These are phyloP conservation scores for Aspergillus novoparasiticus DNA, from an alignment of 2,329 filamentous ascomycete genomes.

Conservation along the genomic window DNA sequence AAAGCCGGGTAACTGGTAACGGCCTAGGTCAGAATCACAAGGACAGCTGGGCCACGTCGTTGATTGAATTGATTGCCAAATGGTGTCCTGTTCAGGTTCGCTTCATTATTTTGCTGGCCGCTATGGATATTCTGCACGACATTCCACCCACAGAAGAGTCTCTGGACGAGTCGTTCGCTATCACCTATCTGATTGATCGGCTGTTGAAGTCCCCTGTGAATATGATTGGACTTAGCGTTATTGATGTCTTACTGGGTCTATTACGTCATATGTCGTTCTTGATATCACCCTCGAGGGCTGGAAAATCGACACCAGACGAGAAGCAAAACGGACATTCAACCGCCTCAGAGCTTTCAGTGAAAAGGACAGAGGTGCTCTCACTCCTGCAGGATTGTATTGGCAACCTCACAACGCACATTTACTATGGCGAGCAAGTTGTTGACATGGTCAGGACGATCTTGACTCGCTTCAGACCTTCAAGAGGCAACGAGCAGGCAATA, in stretches of 20 bases:
- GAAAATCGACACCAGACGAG: slow-evolving; percentile 34
- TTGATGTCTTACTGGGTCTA: slow-evolving; percentile 86
- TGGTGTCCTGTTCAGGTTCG: slow-evolving; percentile 95
- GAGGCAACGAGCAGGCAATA: slow-evolving; percentile 46
- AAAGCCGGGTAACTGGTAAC: slow-evolving; percentile 57
- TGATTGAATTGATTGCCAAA: slow-evolving; percentile 76
- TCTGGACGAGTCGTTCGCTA: slow-evolving; percentile 71
- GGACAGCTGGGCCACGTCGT: slow-evolving; percentile 75
- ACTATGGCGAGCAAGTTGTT: slow-evolving; percentile 93
- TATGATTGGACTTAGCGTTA: slow-evolving; percentile 91
- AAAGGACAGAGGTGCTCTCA: slow-evolving; percentile 65
- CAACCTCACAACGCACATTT: slow-evolving; percentile 90
- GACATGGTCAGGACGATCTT: slow-evolving; percentile 90
- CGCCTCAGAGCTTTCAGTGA: slow-evolving; percentile 47
- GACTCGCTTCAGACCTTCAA: slow-evolving; percentile 70
- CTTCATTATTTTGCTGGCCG: slow-evolving; percentile 82
- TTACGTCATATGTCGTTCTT: slow-evolving; percentile 80
- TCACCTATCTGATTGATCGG: slow-evolving; percentile 78
- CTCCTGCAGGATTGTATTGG: slow-evolving; percentile 82
- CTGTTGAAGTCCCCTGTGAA: slow-evolving; percentile 87
- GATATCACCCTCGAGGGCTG: slow-evolving; percentile 63
- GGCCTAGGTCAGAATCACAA: slow-evolving; percentile 49
- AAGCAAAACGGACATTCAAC: slow-evolving; percentile 18
- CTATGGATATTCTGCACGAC: slow-evolving; percentile 73
- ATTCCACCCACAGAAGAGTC: slow-evolving; percentile 70